Evolutionary conservation across 495 filamentous ascomycete species (phyloP), one percentile per base, ranked within the genome.

Genomic region (Daldinia vernicosa): DNA sequence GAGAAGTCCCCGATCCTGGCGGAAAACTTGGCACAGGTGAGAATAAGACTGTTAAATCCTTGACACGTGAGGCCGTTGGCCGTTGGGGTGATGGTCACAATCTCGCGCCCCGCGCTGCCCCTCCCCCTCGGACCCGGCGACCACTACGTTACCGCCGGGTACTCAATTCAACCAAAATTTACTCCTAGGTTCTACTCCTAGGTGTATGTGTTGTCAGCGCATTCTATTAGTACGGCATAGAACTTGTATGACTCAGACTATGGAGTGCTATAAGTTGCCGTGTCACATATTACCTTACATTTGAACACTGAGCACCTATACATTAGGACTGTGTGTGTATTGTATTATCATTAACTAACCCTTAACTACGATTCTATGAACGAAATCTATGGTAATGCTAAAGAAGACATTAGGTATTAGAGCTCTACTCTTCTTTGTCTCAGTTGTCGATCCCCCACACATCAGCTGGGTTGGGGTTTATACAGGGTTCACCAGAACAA

Each of bases 391-490:
- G 6, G 9, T 12, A 24, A 47, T 47, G 19, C 6, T 24, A 12
- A 35, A 39, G 26, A 62, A 45, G 27, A 24, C 4, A 9, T 56
- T 32, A n/a, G n/a, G n/a, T n/a, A 50, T 63, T 58, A 8, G 19
- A 61, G 56, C 55, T 54, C 35, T 65, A 40, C 12, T 45, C 62
- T 35, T 57, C 53, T 24, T 66, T 67, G 59, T 71, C 63, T 71
- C 63, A 37, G 54, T 39, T 26, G 57, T 43, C 56, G 63, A 71
- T 71, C 68, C 43, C 57, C 63, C 64, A 51, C 59, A 66, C 60
- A 65, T 53, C 43, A 60, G 35, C 69, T 71, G 69, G 63, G 69
- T 71, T 71, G 69, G 69, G 69, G 69, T 71, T 71, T 35, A 65
- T 59, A 63, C 27, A 45, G 45, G 59, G 26, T 63, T 45, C 14